Conservation (phyloP, 2,329 filamentous ascomycete species). For the Pestalotiopsis sp. region DNA sequence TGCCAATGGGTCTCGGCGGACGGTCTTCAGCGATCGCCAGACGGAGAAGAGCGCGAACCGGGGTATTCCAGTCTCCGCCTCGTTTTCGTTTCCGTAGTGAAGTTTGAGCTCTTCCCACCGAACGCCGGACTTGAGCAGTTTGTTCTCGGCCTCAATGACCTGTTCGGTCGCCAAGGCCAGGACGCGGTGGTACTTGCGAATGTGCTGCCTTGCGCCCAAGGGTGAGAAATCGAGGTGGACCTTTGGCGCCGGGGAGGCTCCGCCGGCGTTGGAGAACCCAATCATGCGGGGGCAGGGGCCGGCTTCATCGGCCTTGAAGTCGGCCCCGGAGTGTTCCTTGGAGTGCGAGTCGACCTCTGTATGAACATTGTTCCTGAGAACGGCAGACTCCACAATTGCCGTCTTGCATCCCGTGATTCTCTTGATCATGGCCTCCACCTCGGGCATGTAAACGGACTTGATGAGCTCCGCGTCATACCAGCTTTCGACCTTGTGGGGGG, state of each 20-base stretch:
- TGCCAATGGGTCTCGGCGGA: slow-evolving; percentile 22
- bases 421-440: slow-evolving; percentile 28
- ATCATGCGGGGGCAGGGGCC: not conserved
- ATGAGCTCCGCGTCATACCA: slow-evolving; percentile 27
- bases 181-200: slow-evolving; percentile 29
- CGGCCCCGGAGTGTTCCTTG: slow-evolving; percentile 19
- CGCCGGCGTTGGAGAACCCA: slow-evolving; percentile 14
- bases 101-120: slow-evolving; percentile 13
- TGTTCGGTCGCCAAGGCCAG: slow-evolving; percentile 20
- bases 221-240: slow-evolving; percentile 32
- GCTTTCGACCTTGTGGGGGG: slow-evolving; percentile 21
- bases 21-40: slow-evolving; percentile 23
- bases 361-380: slow-evolving; percentile 26
- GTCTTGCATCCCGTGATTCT: slow-evolving; percentile 29
- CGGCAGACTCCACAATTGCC: slow-evolving; percentile 27
- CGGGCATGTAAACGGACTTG: slow-evolving; percentile 27
- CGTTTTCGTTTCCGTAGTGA: slow-evolving; percentile 14
- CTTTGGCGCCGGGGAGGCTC: slow-evolving; percentile 30
- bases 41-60: slow-evolving; percentile 24
- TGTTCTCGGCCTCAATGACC: slow-evolving; percentile 27
- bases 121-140: not conserved
- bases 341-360: slow-evolving; percentile 26
- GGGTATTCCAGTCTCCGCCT: slow-evolving; percentile 2
- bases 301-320: slow-evolving; percentile 17
- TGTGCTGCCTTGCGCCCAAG: slow-evolving; percentile 27